Percentiles rank a stretch among this genome's conserved stretches.
Conservation (phyloP, 441 rosid species). For the Populus tomentosa region DNA sequence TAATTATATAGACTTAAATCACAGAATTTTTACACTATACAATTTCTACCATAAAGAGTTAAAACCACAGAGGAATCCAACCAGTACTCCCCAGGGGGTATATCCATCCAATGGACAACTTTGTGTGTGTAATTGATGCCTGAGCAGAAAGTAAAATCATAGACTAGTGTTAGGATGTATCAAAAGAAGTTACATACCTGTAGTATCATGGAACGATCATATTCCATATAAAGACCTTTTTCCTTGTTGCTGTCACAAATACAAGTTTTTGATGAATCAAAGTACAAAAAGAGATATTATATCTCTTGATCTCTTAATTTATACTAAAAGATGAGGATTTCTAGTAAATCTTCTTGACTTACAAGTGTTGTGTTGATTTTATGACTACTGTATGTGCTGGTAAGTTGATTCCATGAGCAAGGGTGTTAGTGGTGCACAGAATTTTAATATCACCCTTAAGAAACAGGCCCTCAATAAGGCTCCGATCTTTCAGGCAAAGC, state of each 20-base stretch:
- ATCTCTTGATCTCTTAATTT: conserved; percentile 3
- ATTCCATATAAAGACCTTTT: conserved; percentile 91
- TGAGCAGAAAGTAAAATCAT: background rate
- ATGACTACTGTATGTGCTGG: conserved; percentile 97
- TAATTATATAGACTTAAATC: background rate
- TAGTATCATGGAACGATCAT: conserved; percentile 80
- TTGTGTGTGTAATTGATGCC: too few relatives aligned
- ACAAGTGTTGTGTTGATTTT: conserved; percentile 94
- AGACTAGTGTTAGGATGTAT: background rate
- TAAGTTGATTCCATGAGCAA: conserved; percentile 96
- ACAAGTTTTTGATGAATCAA: conserved; percentile 7
- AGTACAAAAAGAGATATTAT: conserved; percentile 10
- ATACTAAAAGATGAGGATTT: background rate
- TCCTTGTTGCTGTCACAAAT: conserved; percentile 73
- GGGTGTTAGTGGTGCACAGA: conserved; percentile 94
- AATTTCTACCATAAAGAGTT: background rate
- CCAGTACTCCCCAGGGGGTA: background rate
- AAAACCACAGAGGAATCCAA: background rate
- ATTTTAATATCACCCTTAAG: conserved; percentile 86
- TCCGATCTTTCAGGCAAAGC: conserved; percentile 90
- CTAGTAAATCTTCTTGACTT: conserved; percentile 28
- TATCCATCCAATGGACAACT: background rate
- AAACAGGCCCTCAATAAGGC: conserved; percentile 87
- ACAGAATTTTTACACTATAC: background rate
- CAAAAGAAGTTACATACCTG: conserved; percentile 47